Evolutionary conservation across 2,329 filamentous ascomycete species (phyloP).

Genomic region (Monosporascus sp.): DNA sequence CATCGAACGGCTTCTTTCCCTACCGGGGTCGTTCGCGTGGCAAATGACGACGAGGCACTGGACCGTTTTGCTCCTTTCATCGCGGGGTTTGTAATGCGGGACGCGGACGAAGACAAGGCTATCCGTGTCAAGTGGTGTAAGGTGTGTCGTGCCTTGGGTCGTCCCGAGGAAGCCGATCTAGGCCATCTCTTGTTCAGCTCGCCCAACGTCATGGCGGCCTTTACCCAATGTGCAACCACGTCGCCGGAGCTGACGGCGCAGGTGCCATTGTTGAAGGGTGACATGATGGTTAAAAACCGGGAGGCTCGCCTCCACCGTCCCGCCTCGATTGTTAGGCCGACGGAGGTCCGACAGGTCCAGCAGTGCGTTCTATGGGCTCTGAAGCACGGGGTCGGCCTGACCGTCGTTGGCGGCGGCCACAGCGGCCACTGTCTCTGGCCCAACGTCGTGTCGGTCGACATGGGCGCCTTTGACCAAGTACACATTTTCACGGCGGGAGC

Average conservation of each 20-base stretch:
- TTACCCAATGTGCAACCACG: conserved; percentile 39
- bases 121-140: conserved; percentile 41
- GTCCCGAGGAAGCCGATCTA: conserved; percentile 30
- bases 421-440: conserved; percentile 52
- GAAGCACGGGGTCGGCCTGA: conserved; percentile 37
- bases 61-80: conserved; percentile 50
- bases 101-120: conserved; percentile 24
- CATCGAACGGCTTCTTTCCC: conserved; percentile 43
- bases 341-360: conserved; percentile 43
- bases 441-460: conserved; percentile 51
- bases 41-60: conserved; percentile 38
- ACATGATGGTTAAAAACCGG: conserved; percentile 42
- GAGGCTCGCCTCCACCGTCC: conserved; percentile 42
- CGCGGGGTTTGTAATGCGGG: conserved; percentile 36
- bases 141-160: conserved; percentile 44
- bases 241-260: conserved; percentile 37
- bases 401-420: conserved; percentile 53
- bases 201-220: conserved; percentile 46
- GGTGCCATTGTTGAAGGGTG: conserved; percentile 30
- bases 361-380: conserved; percentile 53
- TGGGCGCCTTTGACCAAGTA: conserved; percentile 49
- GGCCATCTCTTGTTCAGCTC: conserved; percentile 41
- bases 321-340: conserved; percentile 41
- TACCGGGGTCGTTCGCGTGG: conserved; percentile 36
- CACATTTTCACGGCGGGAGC: conserved; percentile 31